Base-by-base conservation (phyloP, 257 asterid genomes). In the Capsicum baccatum region DNA sequence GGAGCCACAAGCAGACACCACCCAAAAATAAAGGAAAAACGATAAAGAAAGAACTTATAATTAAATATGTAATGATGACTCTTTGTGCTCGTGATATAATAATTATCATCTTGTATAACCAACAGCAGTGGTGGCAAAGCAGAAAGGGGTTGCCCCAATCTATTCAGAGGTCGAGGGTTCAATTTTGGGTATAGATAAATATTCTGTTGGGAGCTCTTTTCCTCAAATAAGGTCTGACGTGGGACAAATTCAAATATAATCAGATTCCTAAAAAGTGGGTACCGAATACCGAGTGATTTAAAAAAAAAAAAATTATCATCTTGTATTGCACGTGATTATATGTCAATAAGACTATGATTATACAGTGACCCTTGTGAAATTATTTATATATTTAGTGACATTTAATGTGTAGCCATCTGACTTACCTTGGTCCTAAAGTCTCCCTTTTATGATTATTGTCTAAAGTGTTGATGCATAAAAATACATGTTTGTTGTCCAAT, bases 1-100 rank as follows among this genome's bases (percentile, higher is more conserved):
- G 56, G 79, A 55, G 5, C 79, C 79, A 70, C 79, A 42, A 42
- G 37, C 57, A 42, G 79, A 44, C 37, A 70, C 56, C 16, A 69
- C 54, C 78, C 54, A 39, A 69, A 69, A 69, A 68, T 37, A 68
- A 69, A 39, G 78, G 14, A 8, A 69, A 69, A 68, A 68, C 7
- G 16, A 16, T 70, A 17, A 39, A 66, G 19, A 4, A 39, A 42
- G 19, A 0, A 70, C 19, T 12, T 70, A 39, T 9, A 37, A 37
- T 35, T 14, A 64, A 35, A 37, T 67, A 67, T 73, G 3, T 73
- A n/a, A 71, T 48, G 19, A 73, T 73, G 60, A 7, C 60, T 0
- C 16, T 12, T 48, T n/a, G 59, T 47, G 5, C 80, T 48, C 59
- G n/a, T 73, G 60, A 11, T 47, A 48, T 73, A 48, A 73, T 48